phyloP scores from a whole-genome alignment of 371 early-diverging fungal species.

The Zopfochytrium polystomum region DNA sequence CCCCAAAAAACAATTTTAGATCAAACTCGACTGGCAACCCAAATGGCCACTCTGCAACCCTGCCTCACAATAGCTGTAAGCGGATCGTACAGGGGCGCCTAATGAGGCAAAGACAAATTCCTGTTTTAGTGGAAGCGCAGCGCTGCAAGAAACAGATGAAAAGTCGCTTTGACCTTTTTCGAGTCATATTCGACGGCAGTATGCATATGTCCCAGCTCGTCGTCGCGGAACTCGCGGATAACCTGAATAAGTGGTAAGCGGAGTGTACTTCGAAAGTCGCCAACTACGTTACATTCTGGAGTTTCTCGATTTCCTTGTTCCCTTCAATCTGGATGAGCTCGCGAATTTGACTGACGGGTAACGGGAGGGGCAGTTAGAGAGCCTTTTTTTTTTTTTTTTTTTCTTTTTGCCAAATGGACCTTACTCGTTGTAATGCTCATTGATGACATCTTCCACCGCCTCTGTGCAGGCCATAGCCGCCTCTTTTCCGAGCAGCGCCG shows the following conservation, averaged over 20 bases:
- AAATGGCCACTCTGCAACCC: slow-evolving; percentile 83
- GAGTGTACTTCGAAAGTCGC: not conserved
- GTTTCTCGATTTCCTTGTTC: slow-evolving; percentile 55
- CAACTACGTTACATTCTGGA: slow-evolving; percentile 46
- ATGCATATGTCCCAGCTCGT: slow-evolving; percentile 92
- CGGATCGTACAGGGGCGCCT: slow-evolving; percentile 72
- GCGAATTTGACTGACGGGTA: slow-evolving; percentile 61
- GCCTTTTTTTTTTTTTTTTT: not conserved
- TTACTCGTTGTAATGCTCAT: slow-evolving; percentile 93
- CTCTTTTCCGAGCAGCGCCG: slow-evolving; percentile 87
- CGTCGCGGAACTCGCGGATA: slow-evolving; percentile 86
- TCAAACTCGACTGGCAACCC: slow-evolving; percentile 64
- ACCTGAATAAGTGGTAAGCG: slow-evolving; percentile 38
- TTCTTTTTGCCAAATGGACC: slow-evolving; percentile 2
- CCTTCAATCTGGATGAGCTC: slow-evolving; percentile 60
- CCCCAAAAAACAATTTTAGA: too few species aligned
- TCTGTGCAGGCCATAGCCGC: slow-evolving; percentile 98
- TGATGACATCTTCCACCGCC: slow-evolving; percentile 96
- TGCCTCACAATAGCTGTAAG: slow-evolving; percentile 70
- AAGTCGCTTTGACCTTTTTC: too few species aligned
- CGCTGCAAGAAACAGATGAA: too few species aligned
- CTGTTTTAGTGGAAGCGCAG: too few species aligned
- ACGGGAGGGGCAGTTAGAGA: not conserved
- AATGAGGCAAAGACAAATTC: too few species aligned
- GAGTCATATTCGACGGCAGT: slow-evolving; percentile 88